Conservation (phyloP, 345 rosid genomes). For the Lumnitzera littorea region DNA sequence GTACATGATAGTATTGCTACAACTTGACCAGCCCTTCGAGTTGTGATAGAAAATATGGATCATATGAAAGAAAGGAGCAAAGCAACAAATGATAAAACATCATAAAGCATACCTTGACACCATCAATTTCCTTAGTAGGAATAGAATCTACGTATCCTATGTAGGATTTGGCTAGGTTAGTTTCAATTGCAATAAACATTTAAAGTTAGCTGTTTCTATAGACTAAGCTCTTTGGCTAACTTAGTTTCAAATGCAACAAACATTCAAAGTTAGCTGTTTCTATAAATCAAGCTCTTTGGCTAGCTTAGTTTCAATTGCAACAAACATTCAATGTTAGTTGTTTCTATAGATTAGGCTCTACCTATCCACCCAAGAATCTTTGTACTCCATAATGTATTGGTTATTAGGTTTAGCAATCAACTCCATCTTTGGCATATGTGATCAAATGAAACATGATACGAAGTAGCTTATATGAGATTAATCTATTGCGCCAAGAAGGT, state of each 20-base stretch:
- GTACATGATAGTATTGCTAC: too few species aligned
- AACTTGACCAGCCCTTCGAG: too few species aligned
- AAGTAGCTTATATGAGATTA: too few species aligned
- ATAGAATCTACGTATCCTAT: constrained; percentile 83
- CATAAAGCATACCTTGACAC: constrained; percentile 61
- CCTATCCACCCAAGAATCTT: too few species aligned
- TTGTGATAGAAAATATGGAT: neutral
- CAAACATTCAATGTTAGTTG: constrained; percentile 10
- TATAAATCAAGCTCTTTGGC: constrained; percentile 16
- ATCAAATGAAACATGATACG: too few species aligned
- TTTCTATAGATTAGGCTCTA: neutral
- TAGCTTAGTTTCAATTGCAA: constrained; percentile 80
- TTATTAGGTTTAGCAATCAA: too few species aligned
- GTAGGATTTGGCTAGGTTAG: constrained; percentile 27
- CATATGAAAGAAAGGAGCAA: neutral
- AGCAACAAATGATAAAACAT: neutral
- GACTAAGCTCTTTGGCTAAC: constrained; percentile 32
- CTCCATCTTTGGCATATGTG: too few species aligned
- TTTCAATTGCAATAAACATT: too few species aligned
- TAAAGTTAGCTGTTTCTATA: too few species aligned
- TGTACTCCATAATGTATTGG: too few species aligned
- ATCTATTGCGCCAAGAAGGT: too few species aligned
- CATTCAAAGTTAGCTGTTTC: too few species aligned
- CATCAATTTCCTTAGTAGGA: constrained; percentile 94
- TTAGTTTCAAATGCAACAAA: constrained; percentile 46